These are phyloP conservation scores for Haematococcus sp. DNA, from an alignment of 139 green algal genomes.

Conservation along the genomic window DNA sequence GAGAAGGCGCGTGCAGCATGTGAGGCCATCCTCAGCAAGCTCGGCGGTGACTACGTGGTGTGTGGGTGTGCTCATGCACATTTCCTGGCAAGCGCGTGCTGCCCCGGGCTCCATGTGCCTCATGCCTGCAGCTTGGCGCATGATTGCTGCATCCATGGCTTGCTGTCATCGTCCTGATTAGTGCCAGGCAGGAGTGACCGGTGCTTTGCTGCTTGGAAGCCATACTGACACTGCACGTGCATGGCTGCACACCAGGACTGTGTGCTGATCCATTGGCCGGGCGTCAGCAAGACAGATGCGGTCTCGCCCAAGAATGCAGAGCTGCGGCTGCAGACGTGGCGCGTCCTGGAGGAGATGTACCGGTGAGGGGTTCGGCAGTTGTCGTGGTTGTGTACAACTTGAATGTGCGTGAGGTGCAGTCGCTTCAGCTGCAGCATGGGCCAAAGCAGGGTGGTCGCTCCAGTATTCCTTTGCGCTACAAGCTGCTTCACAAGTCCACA, in stretches of 20 bases:
- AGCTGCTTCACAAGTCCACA: no score
- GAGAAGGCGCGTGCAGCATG: constrained; percentile 36
- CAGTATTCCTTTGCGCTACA: no score
- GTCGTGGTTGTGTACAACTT: constrained; percentile 19
- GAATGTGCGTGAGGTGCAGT: no score
- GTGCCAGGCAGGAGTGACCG: no score
- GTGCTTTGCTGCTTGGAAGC: neutral
- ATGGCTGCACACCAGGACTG: constrained; percentile 48
- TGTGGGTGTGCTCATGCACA: neutral
- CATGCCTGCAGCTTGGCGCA: neutral
- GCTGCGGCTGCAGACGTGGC: constrained; percentile 65
- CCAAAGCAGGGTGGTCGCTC: no score
- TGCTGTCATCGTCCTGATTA: no score
- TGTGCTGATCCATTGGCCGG: constrained; percentile 80
- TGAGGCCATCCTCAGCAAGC: constrained; percentile 36
- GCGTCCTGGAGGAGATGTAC: constrained; percentile 51
- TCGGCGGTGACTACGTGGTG: constrained; percentile 49
- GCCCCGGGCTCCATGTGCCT: neutral
- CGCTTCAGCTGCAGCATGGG: no score
- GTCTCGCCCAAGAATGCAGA: constrained; percentile 40
- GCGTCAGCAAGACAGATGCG: constrained; percentile 25
- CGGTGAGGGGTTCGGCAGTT: no score
- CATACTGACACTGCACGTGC: neutral
- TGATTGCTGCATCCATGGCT: no score
- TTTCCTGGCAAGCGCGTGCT: no score